Conservation (phyloP, 345 rosid genomes). For the Pelargonium nanum region DNA sequence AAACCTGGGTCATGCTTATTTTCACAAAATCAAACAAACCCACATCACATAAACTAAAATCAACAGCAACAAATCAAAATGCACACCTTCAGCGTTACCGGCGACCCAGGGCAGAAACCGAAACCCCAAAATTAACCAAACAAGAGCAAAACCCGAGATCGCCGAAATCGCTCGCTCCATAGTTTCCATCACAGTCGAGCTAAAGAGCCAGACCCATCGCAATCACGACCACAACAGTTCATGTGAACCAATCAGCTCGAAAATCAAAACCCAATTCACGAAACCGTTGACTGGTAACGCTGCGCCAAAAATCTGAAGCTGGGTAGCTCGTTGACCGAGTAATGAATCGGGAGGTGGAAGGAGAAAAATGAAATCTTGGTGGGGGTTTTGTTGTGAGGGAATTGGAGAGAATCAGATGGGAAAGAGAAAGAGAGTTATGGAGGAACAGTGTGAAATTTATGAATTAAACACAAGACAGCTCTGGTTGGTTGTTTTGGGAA, state of each 20-base stretch:
- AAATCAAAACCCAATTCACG: background rate
- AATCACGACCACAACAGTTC: background rate
- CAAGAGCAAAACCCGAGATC: background rate
- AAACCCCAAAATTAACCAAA: background rate
- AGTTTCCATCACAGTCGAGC: background rate
- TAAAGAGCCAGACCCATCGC: background rate
- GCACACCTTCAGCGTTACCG: background rate
- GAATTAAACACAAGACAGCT: background rate
- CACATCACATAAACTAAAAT: background rate
- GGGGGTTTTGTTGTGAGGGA: background rate
- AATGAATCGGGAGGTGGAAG: too few relatives aligned
- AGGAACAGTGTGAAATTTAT: background rate
- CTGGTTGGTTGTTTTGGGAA: background rate
- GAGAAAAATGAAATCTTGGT: too few relatives aligned
- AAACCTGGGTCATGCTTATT: background rate
- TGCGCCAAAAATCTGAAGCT: too few relatives aligned
- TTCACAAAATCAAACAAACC: background rate
- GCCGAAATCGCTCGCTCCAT: background rate
- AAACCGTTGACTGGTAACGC: background rate
- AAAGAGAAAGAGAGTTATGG: background rate
- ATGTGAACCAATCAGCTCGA: background rate
- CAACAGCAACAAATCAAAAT: background rate
- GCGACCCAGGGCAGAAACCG: background rate
- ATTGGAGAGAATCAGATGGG: background rate
- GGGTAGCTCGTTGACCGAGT: too few relatives aligned